Base-by-base conservation (phyloP, 441 rosid species). In the Populus tomentosa region DNA sequence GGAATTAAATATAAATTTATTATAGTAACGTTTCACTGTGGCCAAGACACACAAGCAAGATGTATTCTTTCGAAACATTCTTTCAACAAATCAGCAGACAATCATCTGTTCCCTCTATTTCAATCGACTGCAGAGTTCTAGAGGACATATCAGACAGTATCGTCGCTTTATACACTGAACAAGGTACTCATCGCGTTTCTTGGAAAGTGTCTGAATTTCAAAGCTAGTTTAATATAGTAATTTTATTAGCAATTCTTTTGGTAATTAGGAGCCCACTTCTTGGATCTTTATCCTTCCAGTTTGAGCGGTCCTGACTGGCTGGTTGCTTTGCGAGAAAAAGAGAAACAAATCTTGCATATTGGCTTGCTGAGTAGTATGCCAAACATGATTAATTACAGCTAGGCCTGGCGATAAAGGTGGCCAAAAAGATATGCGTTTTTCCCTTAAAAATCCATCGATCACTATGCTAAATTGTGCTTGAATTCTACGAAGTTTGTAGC, bases 131-230 rank as follows among this genome's bases (percentile, higher is more conserved):
- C 70, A 74, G 77, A 67, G 77, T 75, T 28, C 71, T 75, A 10
- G 50, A 75, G 33, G 65, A 75, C 23, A 75, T 75, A 75, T 75
- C 77, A 46, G 77, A 75, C 46, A 67, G 65, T 67, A 2, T 62
- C 3, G 66, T 62, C 1, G 66, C 66, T 18, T 38, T 38, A 7
- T 38, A 38, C 1, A 38, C 42, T 7, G 42, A 38, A 38, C 9
- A 38, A 38, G 42, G 42, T 38, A 38, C 42, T 8, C 42, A 38
- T 38, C 8, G 2, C 2, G 42, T 38, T 38, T 8, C 42, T 38
- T 38, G 10, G 10, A 67, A 46, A 46, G 4, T 3, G 20, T 21
- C 1, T 46, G 21, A 24, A 23, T 70, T 46, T 14, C 21, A 46
- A 35, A 35, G 38, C 38, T 23, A 42, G 32, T 5, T 42, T 23